Base-by-base conservation (phyloP, 768 basidiomycete species). In the Termitomyces sp. region DNA sequence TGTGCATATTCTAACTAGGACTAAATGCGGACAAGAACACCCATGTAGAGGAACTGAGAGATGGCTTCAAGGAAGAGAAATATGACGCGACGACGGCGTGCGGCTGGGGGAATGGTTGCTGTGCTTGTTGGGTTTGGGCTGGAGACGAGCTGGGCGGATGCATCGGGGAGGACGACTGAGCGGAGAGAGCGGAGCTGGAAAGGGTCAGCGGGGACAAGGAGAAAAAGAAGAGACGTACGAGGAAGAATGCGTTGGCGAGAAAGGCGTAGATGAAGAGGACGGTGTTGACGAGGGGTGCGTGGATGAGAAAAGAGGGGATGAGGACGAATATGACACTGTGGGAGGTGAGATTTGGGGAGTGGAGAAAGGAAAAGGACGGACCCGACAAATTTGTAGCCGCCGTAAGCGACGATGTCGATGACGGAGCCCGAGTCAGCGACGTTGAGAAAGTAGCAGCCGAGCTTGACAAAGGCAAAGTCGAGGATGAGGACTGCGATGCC, bases 371-470 rank as follows among this genome's bases (percentile, higher is more conserved):
- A 16, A n/a, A 22, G 1, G 3, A 75, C 86, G 31, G 63, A 94
- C 93, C 93, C 96, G 31, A 98, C 92, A 66, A 99, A 98, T 69
- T 99, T 98, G 76, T 98, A 98, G 0, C 97, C 96, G 5, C 89
- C 91, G 69, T 98, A 98, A 0, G 95, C 91, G 33, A 97, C 74
- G 50, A 98, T 73, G 68, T 97, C 94, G 5, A 90, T 80, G 24
- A 91, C 81, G 48, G 91, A 88, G 22, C 74, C 75, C 6, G 80
- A 74, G 3, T 87, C 87, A 60, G 88, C 82, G 2, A 98, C 93
- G 60, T 93, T 94, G 51, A 98, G 83, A 52, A 98, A 76, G 73
- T 98, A 99, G 68, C 93, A 97, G 0, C 95, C 95, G 1, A 92
- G 79, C 68, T 93, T 92, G 55, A 99, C 89, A 61, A 91, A 87